Conservation (phyloP, 2,329 filamentous ascomycete species). For the Diplodia intermedia region DNA sequence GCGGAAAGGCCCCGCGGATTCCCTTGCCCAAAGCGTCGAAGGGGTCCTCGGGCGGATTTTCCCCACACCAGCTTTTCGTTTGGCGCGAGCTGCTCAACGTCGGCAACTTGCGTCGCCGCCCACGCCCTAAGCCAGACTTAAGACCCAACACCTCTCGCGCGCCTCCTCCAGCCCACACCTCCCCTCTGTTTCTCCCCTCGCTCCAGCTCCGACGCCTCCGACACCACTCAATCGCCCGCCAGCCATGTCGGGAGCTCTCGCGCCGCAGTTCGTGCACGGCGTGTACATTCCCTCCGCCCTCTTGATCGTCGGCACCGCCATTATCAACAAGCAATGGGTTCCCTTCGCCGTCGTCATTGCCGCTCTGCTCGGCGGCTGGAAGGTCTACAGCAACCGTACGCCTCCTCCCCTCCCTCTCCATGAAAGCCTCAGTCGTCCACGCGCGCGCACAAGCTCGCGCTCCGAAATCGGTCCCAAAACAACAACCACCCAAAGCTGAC, state of each 20-base stretch:
- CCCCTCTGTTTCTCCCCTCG: neutral
- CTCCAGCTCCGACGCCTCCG: neutral
- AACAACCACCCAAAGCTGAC: neutral
- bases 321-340: constrained; percentile 76
- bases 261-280: constrained; percentile 74
- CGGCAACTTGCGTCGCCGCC: constrained; percentile 12
- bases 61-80: constrained; percentile 29
- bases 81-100: constrained; percentile 11
- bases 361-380: constrained; percentile 70
- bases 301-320: constrained; percentile 75
- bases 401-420: neutral
- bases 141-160: constrained; percentile 11
- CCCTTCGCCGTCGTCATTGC: constrained; percentile 73
- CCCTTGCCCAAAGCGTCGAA: constrained; percentile 26
- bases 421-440: too few species aligned
- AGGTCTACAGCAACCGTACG: constrained; percentile 75
- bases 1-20: constrained; percentile 19
- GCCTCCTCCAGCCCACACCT: neutral
- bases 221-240: neutral
- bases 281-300: constrained; percentile 85
- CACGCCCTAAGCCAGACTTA: neutral
- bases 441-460: neutral
- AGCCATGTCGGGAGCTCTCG: constrained; percentile 38
- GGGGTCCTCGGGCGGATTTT: constrained; percentile 26
- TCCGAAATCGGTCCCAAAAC: constrained; percentile 12